These are phyloP conservation scores for Pichia gijzeniarum DNA, from an alignment of 805 yeast species.

Conservation along the genomic window DNA sequence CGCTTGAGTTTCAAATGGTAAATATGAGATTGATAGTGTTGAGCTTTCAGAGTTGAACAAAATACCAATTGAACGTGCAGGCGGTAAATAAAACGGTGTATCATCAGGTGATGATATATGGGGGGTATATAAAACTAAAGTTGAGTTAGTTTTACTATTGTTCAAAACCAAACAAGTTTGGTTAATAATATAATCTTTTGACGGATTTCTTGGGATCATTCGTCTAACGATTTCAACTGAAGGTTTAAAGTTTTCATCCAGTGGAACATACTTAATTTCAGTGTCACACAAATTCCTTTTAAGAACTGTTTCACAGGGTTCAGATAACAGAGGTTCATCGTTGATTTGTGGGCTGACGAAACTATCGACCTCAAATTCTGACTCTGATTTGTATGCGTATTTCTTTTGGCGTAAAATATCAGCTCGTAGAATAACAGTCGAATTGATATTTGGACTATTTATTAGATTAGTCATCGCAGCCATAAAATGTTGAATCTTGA, in stretches of 20 bases:
- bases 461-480: constrained; percentile 75
- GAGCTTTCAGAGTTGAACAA: constrained; percentile 36
- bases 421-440: constrained; percentile 84
- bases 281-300: constrained; percentile 35
- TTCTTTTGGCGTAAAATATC: constrained; percentile 58
- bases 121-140: constrained; percentile 69
- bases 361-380: constrained; percentile 24
- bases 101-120: constrained; percentile 55
- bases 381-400: constrained; percentile 31
- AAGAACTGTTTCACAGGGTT: constrained; percentile 20
- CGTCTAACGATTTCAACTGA: constrained; percentile 63
- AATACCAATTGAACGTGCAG: constrained; percentile 72
- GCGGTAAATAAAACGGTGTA: constrained; percentile 86
- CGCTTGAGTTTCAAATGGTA: constrained; percentile 45
- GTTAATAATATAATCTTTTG: constrained; percentile 72
- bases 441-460: constrained; percentile 81
- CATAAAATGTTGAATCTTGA: constrained; percentile 52
- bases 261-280: constrained; percentile 33
- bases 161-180: constrained; percentile 68
- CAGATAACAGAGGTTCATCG: constrained; percentile 31
- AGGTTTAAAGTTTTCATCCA: constrained; percentile 27
- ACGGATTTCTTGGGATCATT: constrained; percentile 87
- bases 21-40: constrained; percentile 64
- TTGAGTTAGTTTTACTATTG: constrained; percentile 30
- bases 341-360: constrained; percentile 22